These are phyloP conservation scores for Candida nemodendra DNA, from an alignment of 805 yeast species.

Conservation along the genomic window DNA sequence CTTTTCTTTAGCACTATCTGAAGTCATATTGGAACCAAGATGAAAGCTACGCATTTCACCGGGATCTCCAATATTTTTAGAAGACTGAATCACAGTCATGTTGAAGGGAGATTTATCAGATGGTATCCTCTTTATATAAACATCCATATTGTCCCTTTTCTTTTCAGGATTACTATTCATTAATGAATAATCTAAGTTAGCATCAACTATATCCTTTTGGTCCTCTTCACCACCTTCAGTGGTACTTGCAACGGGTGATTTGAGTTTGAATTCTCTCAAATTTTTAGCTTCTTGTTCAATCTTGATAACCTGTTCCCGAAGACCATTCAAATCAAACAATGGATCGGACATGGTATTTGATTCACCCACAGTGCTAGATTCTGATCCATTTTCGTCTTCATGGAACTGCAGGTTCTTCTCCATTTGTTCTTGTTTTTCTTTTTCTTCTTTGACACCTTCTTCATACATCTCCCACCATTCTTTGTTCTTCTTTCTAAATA, in stretches of 20 bases:
- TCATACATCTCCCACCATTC: conserved; percentile 60
- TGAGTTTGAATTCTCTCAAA: conserved; percentile 21
- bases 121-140: conserved; percentile 2
- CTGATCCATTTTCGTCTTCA: conserved; percentile 16
- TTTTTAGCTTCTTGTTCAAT: conserved; percentile 38
- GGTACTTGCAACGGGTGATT: conserved; percentile 5
- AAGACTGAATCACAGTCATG: conserved; percentile 15
- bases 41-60: background rate
- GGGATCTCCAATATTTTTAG: background rate
- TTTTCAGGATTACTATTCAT: background rate
- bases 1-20: background rate
- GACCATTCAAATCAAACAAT: conserved; percentile 46
- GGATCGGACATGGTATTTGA: conserved; percentile 14
- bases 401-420: conserved; percentile 15
- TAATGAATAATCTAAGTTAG: background rate
- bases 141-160: too few relatives aligned
- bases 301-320: conserved; percentile 42
- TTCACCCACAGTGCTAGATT: conserved; percentile 11
- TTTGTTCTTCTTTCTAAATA: conserved; percentile 45
- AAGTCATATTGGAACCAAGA: background rate
- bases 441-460: conserved; percentile 35
- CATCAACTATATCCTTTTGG: conserved; percentile 3
- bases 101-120: conserved; percentile 18
- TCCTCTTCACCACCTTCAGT: conserved; percentile 1
- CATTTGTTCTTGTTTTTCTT: conserved; percentile 21